These are phyloP conservation scores for Aureobasidium sp. DNA, from an alignment of 2,329 filamentous ascomycete species.

Conservation along the genomic window DNA sequence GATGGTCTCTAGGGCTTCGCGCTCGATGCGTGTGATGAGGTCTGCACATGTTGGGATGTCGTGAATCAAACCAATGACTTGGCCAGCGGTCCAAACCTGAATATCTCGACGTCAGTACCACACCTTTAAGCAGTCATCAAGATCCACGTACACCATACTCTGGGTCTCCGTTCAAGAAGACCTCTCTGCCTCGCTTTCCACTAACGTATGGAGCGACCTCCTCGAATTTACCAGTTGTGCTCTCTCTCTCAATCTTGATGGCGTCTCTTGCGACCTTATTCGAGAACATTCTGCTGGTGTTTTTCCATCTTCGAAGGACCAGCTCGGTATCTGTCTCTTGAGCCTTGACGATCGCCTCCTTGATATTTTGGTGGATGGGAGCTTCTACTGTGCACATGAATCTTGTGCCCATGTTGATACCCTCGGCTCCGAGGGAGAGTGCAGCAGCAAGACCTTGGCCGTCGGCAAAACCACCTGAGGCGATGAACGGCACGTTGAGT, in stretches of 20 bases:
- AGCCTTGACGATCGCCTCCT: conserved; percentile 81
- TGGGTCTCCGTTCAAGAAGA: conserved; percentile 85
- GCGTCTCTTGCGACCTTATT: conserved; percentile 83
- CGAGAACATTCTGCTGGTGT: conserved; percentile 79
- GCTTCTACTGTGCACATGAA: conserved; percentile 96
- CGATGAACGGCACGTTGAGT: conserved; percentile 84
- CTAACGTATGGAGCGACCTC: conserved; percentile 83
- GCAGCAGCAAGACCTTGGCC: conserved; percentile 89
- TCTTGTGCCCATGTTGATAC: conserved; percentile 96
- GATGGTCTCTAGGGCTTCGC: conserved; percentile 38
- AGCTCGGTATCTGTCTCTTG: conserved; percentile 88
- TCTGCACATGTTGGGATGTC: conserved; percentile 44
- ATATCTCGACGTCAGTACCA: conserved; percentile 13
- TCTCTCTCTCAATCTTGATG: conserved; percentile 74
- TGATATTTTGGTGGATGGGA: conserved; percentile 88
- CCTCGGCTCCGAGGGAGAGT: conserved; percentile 79
- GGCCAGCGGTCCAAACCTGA: conserved; percentile 92
- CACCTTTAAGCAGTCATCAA: neutral
- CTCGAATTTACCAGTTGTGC: conserved; percentile 75
- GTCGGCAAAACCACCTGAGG: conserved; percentile 91
- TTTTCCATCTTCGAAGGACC: conserved; percentile 83
- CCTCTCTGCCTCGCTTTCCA: conserved; percentile 82
- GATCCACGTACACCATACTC: conserved; percentile 69
- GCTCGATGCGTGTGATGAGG: conserved; percentile 40
- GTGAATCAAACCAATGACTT: conserved; percentile 65